Evolutionary conservation across 2,329 filamentous ascomycete genomes (phyloP).

Genomic region (Fusarium verrucosum): DNA sequence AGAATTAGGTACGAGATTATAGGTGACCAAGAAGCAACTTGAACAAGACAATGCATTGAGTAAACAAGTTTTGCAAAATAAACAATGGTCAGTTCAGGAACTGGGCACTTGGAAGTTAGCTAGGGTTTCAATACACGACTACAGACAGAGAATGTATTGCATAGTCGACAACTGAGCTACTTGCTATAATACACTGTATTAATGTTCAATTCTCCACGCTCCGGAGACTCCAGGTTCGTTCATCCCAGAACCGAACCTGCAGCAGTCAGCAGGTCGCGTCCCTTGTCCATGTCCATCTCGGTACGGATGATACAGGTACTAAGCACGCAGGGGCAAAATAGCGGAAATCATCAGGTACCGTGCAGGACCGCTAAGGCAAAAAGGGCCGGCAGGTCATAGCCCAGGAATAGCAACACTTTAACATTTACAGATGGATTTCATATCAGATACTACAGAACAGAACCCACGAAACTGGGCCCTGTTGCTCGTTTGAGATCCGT

Average conservation of each 20-base stretch:
- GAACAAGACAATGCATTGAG: neutral
- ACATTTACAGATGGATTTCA: neutral
- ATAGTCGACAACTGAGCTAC: slow-evolving; percentile 2
- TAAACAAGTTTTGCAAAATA: slow-evolving; percentile 2
- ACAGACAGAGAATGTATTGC: neutral
- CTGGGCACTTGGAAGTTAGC: no score
- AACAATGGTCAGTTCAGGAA: slow-evolving; percentile 1
- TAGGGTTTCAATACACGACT: neutral
- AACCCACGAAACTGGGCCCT: slow-evolving; percentile 31
- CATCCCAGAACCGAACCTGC: no score
- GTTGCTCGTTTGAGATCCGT: slow-evolving; percentile 19
- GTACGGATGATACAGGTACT: slow-evolving; percentile 32
- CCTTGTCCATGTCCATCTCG: slow-evolving; percentile 13
- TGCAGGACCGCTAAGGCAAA: slow-evolving; percentile 32
- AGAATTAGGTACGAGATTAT: slow-evolving; percentile 7
- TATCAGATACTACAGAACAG: slow-evolving; percentile 28
- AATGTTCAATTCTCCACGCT: slow-evolving; percentile 15
- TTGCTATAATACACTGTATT: no score
- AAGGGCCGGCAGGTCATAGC: slow-evolving; percentile 5
- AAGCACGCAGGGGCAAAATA: slow-evolving; percentile 25
- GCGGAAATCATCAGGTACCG: slow-evolving; percentile 37
- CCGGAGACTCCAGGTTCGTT: no score
- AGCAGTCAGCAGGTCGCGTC: slow-evolving; percentile 27
- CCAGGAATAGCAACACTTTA: slow-evolving; percentile 24
- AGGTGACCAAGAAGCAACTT: slow-evolving; percentile 7